Evolutionary conservation across 2,329 filamentous ascomycete genomes (phyloP), one percentile per base, ranked within the genome.

Genomic region (Pseudonectria foliicola): DNA sequence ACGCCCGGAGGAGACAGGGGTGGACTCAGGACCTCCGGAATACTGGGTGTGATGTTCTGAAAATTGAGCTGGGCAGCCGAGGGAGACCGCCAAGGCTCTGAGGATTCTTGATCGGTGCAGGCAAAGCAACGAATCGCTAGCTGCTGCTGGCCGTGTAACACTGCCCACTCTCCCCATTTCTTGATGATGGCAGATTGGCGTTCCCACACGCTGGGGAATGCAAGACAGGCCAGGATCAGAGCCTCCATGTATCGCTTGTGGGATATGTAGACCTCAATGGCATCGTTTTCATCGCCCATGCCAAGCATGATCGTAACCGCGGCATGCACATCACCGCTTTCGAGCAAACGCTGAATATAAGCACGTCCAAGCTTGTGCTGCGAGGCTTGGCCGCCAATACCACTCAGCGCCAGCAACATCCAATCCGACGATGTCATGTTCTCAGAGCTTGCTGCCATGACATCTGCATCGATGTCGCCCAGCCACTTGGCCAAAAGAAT

Each of bases 381-480:
- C 2, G 87, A 87, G 25, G 77, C 71, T 14, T 64, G 59, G 3
- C 79, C 75, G 33, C 85, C 87, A 62, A 96, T 93, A 27, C 86
- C 85, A 54, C 86, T 94, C 33, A 98, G 64, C 10, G 92, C 90
- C 25, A 98, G 67, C 39, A 96, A 66, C 87, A 98, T 95, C 92
- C 92, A 98, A 60, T 96, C 92, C 0, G 86, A 85, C 3, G 85
- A 87, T 8, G 87, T 90, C 74, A 92, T 89, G n/a, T 85, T 82
- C 46, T 90, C 80, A 0, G 87, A 83, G 28, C 78, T 85, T 3
- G 85, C 78, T 10, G 80, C 74, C 75, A 95, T 85, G 27, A 87
- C 73, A 50, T 95, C 87, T 1, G 82, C 74, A 39, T 87, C 80
- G 25, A 86, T 77, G 42, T 95, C 85, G 11, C 89, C 88, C 0